phyloP scores from a whole-genome alignment of 129 eudicot species.

The Centella asiatica region DNA sequence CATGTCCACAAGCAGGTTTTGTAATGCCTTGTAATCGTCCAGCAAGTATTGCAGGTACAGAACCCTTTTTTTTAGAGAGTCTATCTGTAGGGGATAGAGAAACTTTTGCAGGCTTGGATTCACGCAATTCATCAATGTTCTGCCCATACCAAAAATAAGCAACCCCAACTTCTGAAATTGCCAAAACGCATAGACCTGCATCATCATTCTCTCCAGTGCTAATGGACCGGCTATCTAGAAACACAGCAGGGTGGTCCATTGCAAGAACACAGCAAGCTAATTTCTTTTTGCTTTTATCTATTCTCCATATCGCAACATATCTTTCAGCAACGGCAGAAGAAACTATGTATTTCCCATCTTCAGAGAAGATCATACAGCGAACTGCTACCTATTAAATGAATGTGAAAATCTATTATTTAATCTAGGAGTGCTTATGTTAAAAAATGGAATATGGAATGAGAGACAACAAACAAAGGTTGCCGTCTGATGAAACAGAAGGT shows the following conservation, averaged over 20 bases:
- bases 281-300: conserved; percentile 74
- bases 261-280: conserved; percentile 62
- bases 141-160: conserved; percentile 76
- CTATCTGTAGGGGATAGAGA: conserved; percentile 32
- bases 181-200: conserved; percentile 52
- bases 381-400: conserved; percentile 49
- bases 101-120: conserved; percentile 61
- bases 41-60: conserved; percentile 54
- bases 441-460: neutral
- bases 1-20: conserved; percentile 35
- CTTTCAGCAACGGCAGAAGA: conserved; percentile 81
- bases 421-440: neutral
- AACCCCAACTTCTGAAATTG: conserved; percentile 83
- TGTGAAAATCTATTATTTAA: neutral
- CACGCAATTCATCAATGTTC: conserved; percentile 46
- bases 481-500: neutral
- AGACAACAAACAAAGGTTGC: neutral
- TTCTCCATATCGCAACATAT: conserved; percentile 74
- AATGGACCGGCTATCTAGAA: conserved; percentile 44
- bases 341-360: conserved; percentile 62
- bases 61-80: conserved; percentile 39
- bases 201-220: conserved; percentile 23
- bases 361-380: conserved; percentile 72
- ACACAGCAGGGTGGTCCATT: conserved; percentile 92
- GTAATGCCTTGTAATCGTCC: conserved; percentile 56